Evolutionary conservation across 495 filamentous ascomycete species (phyloP), one percentile per base, ranked within the genome.

Genomic region (Penicillium pulvis): DNA sequence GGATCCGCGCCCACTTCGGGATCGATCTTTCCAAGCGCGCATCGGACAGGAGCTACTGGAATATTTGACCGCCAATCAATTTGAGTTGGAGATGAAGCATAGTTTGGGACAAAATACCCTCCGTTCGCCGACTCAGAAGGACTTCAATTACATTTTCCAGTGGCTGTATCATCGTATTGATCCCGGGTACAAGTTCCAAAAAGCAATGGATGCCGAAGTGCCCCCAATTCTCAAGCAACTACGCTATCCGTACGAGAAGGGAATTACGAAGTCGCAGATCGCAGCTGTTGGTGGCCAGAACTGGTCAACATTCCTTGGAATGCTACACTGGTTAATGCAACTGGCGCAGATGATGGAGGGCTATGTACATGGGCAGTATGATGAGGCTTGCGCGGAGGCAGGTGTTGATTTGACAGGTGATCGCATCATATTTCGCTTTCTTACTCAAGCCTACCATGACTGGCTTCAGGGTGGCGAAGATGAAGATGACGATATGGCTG

Each of bases 301-400:
- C 65, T 99, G 94, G 94, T 87, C 88, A 28, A 90, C 90, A 0
- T 96, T 98, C 68, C 77, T 99, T 24, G 95, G 92, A 0, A 80
- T 98, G 74, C 80, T 99, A 48, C 93, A 99, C 73, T 99, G 94
- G 94, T 88, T 99, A 85, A 95, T 99, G 93, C 92, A 97, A 71
- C 76, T 98, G 47, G 90, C 92, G 12, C 83, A 89, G 53, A 96
- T 96, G 85, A 86, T 97, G 74, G 91, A 98, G 54, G 75, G 86
- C 10, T 97, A 89, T 67, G 73, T 81, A 3, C 59, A 73, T 23
- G 85, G 91, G 35, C 84, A 87, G 45, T 98, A 95, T 70, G 92
- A 97, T 59, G 89, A 96, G 45, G 92, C 92, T 0, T 96, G 92
- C 64, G 83, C 84, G 16, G 92, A 96, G 62, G 87, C 83, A 47